Conservation (phyloP, 1,139 yeast genomes). For the Zygoascus hellenicus region DNA sequence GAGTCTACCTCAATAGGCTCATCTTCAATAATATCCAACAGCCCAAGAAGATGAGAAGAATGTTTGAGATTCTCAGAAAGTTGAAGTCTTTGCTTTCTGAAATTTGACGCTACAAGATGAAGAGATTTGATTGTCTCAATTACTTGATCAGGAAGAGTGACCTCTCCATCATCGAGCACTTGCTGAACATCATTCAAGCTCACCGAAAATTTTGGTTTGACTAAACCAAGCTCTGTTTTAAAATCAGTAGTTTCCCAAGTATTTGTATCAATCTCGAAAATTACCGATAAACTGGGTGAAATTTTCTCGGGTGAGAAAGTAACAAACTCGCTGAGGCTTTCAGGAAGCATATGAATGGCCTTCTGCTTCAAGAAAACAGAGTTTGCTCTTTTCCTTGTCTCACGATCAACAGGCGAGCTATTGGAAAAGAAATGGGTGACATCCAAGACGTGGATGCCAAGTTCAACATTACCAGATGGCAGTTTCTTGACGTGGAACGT, state of each 20-base stretch:
- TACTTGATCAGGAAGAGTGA: constrained; percentile 34
- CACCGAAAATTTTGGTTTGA: constrained; percentile 44
- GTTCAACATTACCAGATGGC: constrained; percentile 55
- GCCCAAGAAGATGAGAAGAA: constrained; percentile 49
- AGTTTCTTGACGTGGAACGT: constrained; percentile 70
- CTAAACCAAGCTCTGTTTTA: constrained; percentile 68
- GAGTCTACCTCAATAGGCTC: constrained; percentile 67
- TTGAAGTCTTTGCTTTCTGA: constrained; percentile 65
- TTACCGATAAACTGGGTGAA: constrained; percentile 69
- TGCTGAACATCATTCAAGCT: constrained; percentile 32
- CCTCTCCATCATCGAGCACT: constrained; percentile 26
- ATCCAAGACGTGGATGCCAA: constrained; percentile 79
- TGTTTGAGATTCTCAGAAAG: constrained; percentile 28
- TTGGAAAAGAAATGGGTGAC: constrained; percentile 63
- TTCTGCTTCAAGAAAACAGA: constrained; percentile 89
- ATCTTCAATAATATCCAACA: constrained; percentile 79
- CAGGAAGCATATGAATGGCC: constrained; percentile 62
- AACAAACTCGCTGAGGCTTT: constrained; percentile 50
- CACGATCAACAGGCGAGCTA: constrained; percentile 76
- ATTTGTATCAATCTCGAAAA: constrained; percentile 72
- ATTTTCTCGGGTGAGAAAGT: constrained; percentile 59
- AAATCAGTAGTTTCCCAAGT: constrained; percentile 71
- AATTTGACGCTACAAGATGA: constrained; percentile 60
- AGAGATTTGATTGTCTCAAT: constrained; percentile 65
- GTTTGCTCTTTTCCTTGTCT: constrained; percentile 84